Conservation (phyloP, 768 basidiomycete species). For the Leccinum pellstonianum region DNA sequence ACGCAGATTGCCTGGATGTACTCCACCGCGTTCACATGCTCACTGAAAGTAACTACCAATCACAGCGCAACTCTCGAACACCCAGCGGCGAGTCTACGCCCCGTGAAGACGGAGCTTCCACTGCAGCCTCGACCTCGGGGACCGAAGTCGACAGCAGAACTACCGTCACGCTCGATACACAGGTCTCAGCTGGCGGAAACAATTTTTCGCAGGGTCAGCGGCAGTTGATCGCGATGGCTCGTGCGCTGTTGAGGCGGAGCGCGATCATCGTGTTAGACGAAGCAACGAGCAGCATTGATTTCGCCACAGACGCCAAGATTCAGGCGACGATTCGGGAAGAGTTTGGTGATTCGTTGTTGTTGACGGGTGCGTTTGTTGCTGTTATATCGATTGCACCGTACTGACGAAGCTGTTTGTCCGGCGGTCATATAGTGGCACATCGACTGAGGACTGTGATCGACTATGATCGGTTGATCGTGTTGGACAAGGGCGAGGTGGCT, state of each 20-base stretch:
- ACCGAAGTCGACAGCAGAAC: slow-evolving; percentile 60
- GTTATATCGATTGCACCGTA: background rate
- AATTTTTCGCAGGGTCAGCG: slow-evolving; percentile 94
- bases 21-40: slow-evolving; percentile 81
- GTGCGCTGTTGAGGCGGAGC: slow-evolving; percentile 70
- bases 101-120: slow-evolving; percentile 39
- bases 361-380: slow-evolving; percentile 56
- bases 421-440: slow-evolving; percentile 50
- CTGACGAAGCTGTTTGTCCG: slow-evolving; percentile 4
- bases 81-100: slow-evolving; percentile 47
- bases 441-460: slow-evolving; percentile 77
- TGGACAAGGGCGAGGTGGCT: slow-evolving; percentile 51
- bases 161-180: slow-evolving; percentile 65
- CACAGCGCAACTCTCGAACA: slow-evolving; percentile 50
- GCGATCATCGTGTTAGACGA: slow-evolving; percentile 79
- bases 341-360: slow-evolving; percentile 68
- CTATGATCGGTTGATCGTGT: slow-evolving; percentile 73
- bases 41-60: slow-evolving; percentile 45
- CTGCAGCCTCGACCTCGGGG: slow-evolving; percentile 37
- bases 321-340: slow-evolving; percentile 86
- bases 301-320: slow-evolving; percentile 87
- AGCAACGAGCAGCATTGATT: slow-evolving; percentile 84
- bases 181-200: slow-evolving; percentile 80
- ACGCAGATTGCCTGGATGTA: slow-evolving; percentile 77
- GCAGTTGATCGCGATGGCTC: slow-evolving; percentile 84